Percentiles rank a stretch among this genome's conserved stretches.
These are phyloP conservation scores for Saccharata proteae DNA, from an alignment of 2,329 filamentous ascomycete species.

Conservation along the genomic window DNA sequence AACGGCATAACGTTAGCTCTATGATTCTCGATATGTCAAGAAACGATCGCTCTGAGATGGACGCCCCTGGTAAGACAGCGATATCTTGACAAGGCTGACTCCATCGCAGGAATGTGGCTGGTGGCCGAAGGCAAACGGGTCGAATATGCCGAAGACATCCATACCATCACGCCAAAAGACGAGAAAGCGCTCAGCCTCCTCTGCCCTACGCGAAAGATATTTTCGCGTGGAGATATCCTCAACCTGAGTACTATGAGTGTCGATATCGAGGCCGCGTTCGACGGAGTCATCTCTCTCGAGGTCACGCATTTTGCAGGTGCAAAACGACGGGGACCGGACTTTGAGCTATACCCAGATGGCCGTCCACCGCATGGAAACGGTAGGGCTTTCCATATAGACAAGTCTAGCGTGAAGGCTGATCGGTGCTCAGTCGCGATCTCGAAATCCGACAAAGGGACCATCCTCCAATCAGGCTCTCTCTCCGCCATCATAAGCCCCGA, in stretches of 20 bases:
- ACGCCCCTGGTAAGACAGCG: no score
- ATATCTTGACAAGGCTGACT: neutral
- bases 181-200: constrained; percentile 41
- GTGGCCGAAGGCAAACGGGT: constrained; percentile 47
- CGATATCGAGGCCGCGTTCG: constrained; percentile 44
- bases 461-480: constrained; percentile 39
- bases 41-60: no score
- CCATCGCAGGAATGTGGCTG: constrained; percentile 48
- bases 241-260: constrained; percentile 45
- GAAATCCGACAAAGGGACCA: constrained; percentile 34
- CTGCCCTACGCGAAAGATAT: constrained; percentile 46
- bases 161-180: constrained; percentile 35
- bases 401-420: constrained; percentile 14
- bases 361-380: constrained; percentile 26
- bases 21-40: no score
- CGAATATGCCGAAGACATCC: constrained; percentile 55
- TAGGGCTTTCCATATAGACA: no score
- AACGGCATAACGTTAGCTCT: constrained; percentile 6
- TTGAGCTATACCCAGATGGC: constrained; percentile 45
- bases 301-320: constrained; percentile 47
- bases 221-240: constrained; percentile 42
- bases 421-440: constrained; percentile 21
- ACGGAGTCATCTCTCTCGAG: constrained; percentile 49
- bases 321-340: constrained; percentile 40
- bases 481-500: constrained; percentile 39